These are phyloP conservation scores for Pseudogymnoascus sp. DNA, from an alignment of 2,329 filamentous ascomycete species.

Conservation along the genomic window DNA sequence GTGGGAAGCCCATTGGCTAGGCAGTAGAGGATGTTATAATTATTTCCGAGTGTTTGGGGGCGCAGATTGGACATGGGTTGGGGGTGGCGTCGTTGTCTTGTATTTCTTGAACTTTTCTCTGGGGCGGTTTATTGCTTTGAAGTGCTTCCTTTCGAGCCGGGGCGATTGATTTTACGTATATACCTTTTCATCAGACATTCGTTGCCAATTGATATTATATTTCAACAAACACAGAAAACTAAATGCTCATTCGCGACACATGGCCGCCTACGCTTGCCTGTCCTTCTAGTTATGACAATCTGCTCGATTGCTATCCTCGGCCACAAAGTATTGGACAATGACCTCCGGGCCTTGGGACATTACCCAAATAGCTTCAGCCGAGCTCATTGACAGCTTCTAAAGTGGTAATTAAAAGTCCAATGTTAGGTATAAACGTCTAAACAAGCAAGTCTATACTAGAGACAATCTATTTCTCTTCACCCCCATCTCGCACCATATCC, in stretches of 20 bases:
- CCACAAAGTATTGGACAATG: background rate
- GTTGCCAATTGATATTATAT: slow-evolving; percentile 1
- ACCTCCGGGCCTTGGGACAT: background rate
- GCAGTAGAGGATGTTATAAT: slow-evolving; percentile 18
- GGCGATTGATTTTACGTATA: slow-evolving; percentile 1
- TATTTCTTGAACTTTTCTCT: background rate
- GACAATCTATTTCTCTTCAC: no score
- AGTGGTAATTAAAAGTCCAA: no score
- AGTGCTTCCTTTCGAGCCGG: background rate
- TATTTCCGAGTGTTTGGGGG: background rate
- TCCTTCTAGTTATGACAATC: background rate
- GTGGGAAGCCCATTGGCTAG: slow-evolving; percentile 63
- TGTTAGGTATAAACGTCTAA: no score
- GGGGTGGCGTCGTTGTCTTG: background rate
- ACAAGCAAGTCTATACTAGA: no score
- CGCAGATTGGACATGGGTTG: background rate
- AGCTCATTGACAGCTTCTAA: no score
- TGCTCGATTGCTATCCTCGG: background rate
- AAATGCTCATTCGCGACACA: background rate
- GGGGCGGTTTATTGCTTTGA: slow-evolving; percentile 4
- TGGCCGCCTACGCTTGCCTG: background rate
- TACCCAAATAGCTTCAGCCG: background rate
- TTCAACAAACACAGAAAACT: background rate
- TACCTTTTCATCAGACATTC: background rate
- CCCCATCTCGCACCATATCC: background rate